Conservation (phyloP, 768 basidiomycete species). For the Amylocystis lapponica region DNA sequence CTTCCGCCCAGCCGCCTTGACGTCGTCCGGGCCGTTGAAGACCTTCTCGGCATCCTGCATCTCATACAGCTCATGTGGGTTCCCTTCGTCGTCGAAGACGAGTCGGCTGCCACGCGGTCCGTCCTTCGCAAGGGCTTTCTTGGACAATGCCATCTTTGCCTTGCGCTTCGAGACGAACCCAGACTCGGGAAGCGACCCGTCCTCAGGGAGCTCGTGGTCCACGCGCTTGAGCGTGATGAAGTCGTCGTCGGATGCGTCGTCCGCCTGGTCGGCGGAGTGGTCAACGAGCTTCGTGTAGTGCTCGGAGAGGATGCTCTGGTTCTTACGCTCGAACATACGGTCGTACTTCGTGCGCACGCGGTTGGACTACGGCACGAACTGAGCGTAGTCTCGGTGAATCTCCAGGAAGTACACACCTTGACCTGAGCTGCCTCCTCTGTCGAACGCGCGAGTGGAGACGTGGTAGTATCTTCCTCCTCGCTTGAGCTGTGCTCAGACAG, state of each 20-base stretch:
- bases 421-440: slow-evolving; percentile 22
- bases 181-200: slow-evolving; percentile 27
- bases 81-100: slow-evolving; percentile 87
- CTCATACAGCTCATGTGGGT: slow-evolving; percentile 78
- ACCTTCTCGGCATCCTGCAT: slow-evolving; percentile 67
- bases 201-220: slow-evolving; percentile 63
- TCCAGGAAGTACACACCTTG: slow-evolving; percentile 41
- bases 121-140: slow-evolving; percentile 60
- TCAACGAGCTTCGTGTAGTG: slow-evolving; percentile 89
- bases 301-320: slow-evolving; percentile 85
- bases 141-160: slow-evolving; percentile 64
- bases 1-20: slow-evolving; percentile 55
- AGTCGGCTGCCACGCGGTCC: slow-evolving; percentile 65
- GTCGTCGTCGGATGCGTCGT: slow-evolving; percentile 55
- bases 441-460: not conserved
- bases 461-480: slow-evolving; percentile 23
- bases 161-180: slow-evolving; percentile 84
- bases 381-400: not conserved
- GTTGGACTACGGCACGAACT: slow-evolving; percentile 9
- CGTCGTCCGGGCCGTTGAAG: slow-evolving; percentile 45
- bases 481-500: slow-evolving; percentile 13
- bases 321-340: slow-evolving; percentile 95
- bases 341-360: slow-evolving; percentile 89
- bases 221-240: slow-evolving; percentile 94
- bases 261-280: slow-evolving; percentile 42